Evolutionary conservation across 768 basidiomycete genomes (phyloP).

Genomic region (Auriscalpium microsporum): DNA sequence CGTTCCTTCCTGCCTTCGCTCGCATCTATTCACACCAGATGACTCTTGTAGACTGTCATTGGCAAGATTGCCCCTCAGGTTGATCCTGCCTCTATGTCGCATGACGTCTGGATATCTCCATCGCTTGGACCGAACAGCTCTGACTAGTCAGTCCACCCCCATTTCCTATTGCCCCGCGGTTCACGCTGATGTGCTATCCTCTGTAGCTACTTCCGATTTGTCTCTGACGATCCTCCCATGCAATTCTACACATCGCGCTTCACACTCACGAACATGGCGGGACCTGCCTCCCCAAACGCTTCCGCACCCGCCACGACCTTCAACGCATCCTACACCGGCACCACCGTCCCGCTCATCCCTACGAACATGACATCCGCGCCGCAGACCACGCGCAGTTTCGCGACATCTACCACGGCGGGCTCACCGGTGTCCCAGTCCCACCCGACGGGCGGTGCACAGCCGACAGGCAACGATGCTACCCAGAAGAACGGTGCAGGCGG

Average conservation of each 20-base stretch:
- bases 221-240: background rate
- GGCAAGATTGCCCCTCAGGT: background rate
- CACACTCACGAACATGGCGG: background rate
- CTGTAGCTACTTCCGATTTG: constrained; percentile 1
- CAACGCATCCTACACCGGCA: background rate
- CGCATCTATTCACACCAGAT: background rate
- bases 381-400: background rate
- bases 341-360: background rate
- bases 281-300: background rate
- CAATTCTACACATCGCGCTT: background rate
- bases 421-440: background rate
- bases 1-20: background rate
- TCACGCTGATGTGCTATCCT: background rate
- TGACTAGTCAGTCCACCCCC: background rate
- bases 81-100: background rate
- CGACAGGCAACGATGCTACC: background rate
- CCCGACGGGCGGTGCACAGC: background rate
- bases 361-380: background rate
- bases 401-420: background rate
- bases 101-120: background rate
- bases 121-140: constrained; percentile 1
- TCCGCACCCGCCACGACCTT: background rate
- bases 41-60: background rate
- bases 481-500: background rate
- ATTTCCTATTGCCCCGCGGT: background rate